Base-by-base conservation (phyloP, 306 rosid genomes). In the Prosopis cineraria region DNA sequence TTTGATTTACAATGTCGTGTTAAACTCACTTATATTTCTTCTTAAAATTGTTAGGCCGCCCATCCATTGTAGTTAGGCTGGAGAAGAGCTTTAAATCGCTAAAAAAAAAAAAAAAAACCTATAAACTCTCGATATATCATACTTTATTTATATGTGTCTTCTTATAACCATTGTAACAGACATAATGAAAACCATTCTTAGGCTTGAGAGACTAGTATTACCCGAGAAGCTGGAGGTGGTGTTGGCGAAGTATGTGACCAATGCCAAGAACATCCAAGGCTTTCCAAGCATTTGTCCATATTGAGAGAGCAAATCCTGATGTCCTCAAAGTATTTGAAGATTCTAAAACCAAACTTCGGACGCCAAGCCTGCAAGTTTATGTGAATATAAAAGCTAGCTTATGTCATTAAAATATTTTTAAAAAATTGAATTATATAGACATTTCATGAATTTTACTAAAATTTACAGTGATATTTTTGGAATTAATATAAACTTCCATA, bases 291-390 rank as follows among this genome's bases (percentile, higher is more conserved):
- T 17, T 48, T 48, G 56, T 48, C 56, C 56, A 48, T 19, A 7
- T 14, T 48, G 76, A 1, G 13, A 93, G 66, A 19, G 97, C 93
- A 85, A 78, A 93, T 0, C 98, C 97, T 36, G 89, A 76, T 9
- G 39, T 43, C 79, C 98, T 91, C 79, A 91, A 71, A 62, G 73
- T 68, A 10, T 86, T 84, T 2, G 89, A 85, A 17, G 90, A 86
- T 84, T 91, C 97, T 72, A 93, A 72, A 10, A 93, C 94, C 65
- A 90, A 68, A 85, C 97, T 91, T 84, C 30, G 59, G 81, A 68
- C 29, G 10, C 59, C 59, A 20, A 52, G 5, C 59, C 59, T 52
- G 59, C 59, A 52, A 50, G 7, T 50, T n/a, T n/a, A 1, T 50
- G 7, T 7, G 29, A 22, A 52, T 7, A 20, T 1, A 52, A 52